Base-by-base conservation (phyloP, 1,284 basidiomycete species). In the Cutaneotrichosporon sp. region DNA sequence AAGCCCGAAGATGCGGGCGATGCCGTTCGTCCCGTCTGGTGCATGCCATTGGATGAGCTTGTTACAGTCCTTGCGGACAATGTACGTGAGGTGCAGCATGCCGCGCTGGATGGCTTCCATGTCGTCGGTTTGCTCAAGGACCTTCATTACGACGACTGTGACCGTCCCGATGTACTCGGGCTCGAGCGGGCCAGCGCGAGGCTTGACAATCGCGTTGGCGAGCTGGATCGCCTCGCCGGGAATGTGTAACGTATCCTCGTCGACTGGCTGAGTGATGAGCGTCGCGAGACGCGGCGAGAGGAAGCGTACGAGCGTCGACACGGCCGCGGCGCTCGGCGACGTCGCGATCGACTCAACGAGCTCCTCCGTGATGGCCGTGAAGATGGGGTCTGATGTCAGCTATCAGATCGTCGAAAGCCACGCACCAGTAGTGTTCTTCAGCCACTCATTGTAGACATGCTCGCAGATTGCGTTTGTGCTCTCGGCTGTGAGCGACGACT, bases 51-150 rank as follows among this genome's bases (percentile, higher is more conserved):
- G 81, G 3, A 94, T 75, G 11, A 97, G 82, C 76, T 94, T 92
- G 32, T 85, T 81, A 67, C 88, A 87, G 73, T 95, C 92, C 81
- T 95, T 97, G 52, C 93, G 87, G 53, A 97, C 86, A 51, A 97
- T 83, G 47, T 89, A 82, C 0, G 93, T 97, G 14, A 98, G 82
- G 70, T 90, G 89, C 10, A 87, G 80, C 61, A 95, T 87, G 13
- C 92, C 91, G 72, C 90, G 90, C 84, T 96, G 90, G 34, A 94
- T 83, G 10, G 91, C 86, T 72, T 93, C 90, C 73, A 91, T 85
- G 77, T 96, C 90, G 70, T 94, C 91, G 0, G 88, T 86, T 16
- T 79, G 81, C 60, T 81, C 80, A 64, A 94, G 81, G 63, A 86
- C 87, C 49, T 84, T 82, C 78, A 96, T 93, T 5, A 97, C 79